These are phyloP conservation scores for Phytophthora melonis DNA, from an alignment of 352 stramenopile genomes.

Conservation along the genomic window DNA sequence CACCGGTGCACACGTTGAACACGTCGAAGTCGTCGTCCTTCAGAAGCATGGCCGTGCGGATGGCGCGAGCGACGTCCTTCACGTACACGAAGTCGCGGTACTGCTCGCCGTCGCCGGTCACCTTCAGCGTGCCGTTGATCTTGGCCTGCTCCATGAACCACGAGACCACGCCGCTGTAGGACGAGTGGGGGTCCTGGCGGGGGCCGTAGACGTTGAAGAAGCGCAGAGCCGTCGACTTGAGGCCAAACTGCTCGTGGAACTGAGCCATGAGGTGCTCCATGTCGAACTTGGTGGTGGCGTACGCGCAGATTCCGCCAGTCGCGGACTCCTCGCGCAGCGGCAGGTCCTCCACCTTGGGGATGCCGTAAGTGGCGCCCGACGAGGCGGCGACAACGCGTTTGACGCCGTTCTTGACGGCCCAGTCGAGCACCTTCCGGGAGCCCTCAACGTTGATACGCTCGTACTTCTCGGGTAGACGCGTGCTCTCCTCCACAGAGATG, in stretches of 20 bases:
- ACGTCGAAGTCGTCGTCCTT: constrained; percentile 73
- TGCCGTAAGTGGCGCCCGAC: constrained; percentile 78
- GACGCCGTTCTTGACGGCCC: constrained; percentile 73
- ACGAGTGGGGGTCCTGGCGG: constrained; percentile 83
- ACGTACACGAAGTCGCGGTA: constrained; percentile 88
- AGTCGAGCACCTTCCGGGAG: constrained; percentile 81
- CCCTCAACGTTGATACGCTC: constrained; percentile 83
- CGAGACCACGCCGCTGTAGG: constrained; percentile 82
- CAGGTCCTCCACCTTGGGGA: constrained; percentile 62
- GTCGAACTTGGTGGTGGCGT: constrained; percentile 84
- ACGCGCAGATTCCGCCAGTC: constrained; percentile 79
- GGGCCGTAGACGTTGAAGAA: constrained; percentile 90
- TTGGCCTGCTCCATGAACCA: constrained; percentile 89
- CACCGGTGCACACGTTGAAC: constrained; percentile 85
- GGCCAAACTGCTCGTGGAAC: constrained; percentile 69
- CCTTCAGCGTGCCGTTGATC: constrained; percentile 81
- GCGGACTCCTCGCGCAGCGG: constrained; percentile 73
- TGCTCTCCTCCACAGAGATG: constrained; percentile 88
- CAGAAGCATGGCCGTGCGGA: constrained; percentile 81
- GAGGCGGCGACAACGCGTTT: constrained; percentile 83
- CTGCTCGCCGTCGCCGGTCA: constrained; percentile 77
- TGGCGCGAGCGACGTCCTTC: constrained; percentile 81
- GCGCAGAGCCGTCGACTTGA: constrained; percentile 75
- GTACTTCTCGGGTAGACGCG: constrained; percentile 83
- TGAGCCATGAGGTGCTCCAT: constrained; percentile 83